Percentiles rank a stretch among this genome's conserved stretches.
phyloP scores from a whole-genome alignment of 176 grass and related monocot species.

The sorghum (Sorghum bicolor) region Sorghum_bicolor_NCBIv3 NC_012873.2:5520001-5520500 shows the following conservation, averaged over 20 bases:
- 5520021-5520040: not conserved
- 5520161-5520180: not conserved
- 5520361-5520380: not conserved
- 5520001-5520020: not conserved
- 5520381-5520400: not conserved
- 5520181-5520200: not conserved
- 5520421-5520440: not conserved
- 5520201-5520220: not conserved
- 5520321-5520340: not conserved
- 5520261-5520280: not conserved
- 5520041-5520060: not conserved
- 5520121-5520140: not conserved
- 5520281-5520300: slow-evolving; percentile 14
- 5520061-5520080: not conserved
- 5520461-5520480: slow-evolving; percentile 12
- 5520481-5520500: not conserved
- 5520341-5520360: not conserved
- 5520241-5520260: not conserved
- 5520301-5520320: not conserved
- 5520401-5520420: not conserved
- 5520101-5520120: not conserved
- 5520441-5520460: not conserved
- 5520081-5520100: not conserved
- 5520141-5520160: not conserved
- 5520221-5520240: not conserved